Percentiles rank a stretch among this genome's conserved stretches.
Evolutionary conservation across 495 filamentous ascomycete genomes (phyloP).

Genomic region (Extremus antarcticus): DNA sequence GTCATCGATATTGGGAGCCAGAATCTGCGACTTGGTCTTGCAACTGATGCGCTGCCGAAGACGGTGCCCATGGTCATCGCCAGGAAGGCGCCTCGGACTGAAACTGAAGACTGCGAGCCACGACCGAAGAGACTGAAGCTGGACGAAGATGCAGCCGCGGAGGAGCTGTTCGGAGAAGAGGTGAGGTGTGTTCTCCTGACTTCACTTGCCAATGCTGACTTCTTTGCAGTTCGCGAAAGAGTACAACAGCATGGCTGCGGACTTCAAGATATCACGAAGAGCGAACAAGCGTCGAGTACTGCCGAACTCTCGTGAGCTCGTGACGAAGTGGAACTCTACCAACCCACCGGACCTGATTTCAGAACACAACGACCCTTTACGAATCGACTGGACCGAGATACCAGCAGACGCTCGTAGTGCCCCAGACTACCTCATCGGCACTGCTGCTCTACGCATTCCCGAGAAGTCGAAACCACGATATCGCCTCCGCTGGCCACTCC

Average conservation of each 20-base stretch:
- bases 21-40: slow-evolving; percentile 82
- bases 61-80: slow-evolving; percentile 90
- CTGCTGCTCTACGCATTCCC: slow-evolving; percentile 71
- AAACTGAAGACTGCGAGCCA: slow-evolving; percentile 72
- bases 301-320: slow-evolving; percentile 90
- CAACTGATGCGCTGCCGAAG: slow-evolving; percentile 88
- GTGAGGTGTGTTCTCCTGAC: slow-evolving; percentile 27
- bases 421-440: slow-evolving; percentile 67
- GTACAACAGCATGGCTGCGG: slow-evolving; percentile 68
- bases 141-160: slow-evolving; percentile 46
- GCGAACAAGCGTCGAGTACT: slow-evolving; percentile 83
- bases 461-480: slow-evolving; percentile 84
- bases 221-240: slow-evolving; percentile 53
- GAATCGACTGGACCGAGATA: slow-evolving; percentile 94
- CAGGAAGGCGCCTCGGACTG: slow-evolving; percentile 57
- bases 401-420: slow-evolving; percentile 41
- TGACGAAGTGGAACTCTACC: slow-evolving; percentile 81
- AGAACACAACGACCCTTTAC: slow-evolving; percentile 84
- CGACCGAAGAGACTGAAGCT: slow-evolving; percentile 76
- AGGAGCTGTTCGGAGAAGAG: slow-evolving; percentile 77
- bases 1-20: slow-evolving; percentile 98
- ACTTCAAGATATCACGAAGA: slow-evolving; percentile 82
- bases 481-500: slow-evolving; percentile 84
- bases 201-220: neutral
- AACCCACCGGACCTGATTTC: slow-evolving; percentile 72